These are phyloP conservation scores for Echria macrotheca DNA, from an alignment of 495 filamentous ascomycete genomes.

Conservation along the genomic window DNA sequence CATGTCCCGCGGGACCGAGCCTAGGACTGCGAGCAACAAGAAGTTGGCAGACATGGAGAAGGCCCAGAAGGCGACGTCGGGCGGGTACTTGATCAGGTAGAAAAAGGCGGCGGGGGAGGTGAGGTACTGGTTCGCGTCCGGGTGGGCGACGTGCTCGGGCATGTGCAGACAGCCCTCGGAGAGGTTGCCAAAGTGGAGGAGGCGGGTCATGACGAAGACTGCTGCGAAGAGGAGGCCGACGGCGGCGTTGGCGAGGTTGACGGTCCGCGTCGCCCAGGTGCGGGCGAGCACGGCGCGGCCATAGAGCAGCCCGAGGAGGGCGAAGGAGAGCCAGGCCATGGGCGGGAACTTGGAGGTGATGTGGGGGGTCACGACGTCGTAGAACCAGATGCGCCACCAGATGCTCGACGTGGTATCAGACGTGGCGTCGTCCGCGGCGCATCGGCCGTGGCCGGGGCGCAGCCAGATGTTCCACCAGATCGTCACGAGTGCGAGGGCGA, in stretches of 20 bases:
- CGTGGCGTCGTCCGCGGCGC: slow-evolving; percentile 7
- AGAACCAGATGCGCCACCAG: slow-evolving; percentile 26
- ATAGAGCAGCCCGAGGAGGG: slow-evolving; percentile 31
- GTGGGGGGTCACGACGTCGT: background rate
- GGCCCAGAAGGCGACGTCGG: slow-evolving; percentile 31
- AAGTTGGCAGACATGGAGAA: slow-evolving; percentile 30
- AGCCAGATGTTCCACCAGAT: slow-evolving; percentile 35
- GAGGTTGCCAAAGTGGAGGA: slow-evolving; percentile 29
- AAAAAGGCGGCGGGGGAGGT: slow-evolving; percentile 26
- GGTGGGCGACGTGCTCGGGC: slow-evolving; percentile 20
- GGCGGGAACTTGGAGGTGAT: slow-evolving; percentile 29
- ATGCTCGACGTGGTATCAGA: slow-evolving; percentile 8
- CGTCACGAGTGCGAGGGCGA: slow-evolving; percentile 17
- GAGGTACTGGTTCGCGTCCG: slow-evolving; percentile 25
- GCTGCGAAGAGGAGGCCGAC: slow-evolving; percentile 15
- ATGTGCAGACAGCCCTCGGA: slow-evolving; percentile 29
- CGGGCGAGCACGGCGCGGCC: slow-evolving; percentile 28
- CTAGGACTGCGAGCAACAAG: slow-evolving; percentile 24
- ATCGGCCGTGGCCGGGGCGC: slow-evolving; percentile 26
- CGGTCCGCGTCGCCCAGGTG: slow-evolving; percentile 18
- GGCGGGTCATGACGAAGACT: slow-evolving; percentile 22
- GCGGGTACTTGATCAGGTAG: slow-evolving; percentile 34
- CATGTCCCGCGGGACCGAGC: slow-evolving; percentile 14
- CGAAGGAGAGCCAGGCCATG: slow-evolving; percentile 31
- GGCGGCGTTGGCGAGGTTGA: slow-evolving; percentile 18